phyloP scores from a whole-genome alignment of 192 early-diverging fungal genomes.

The Ambispora gerdemannii region DNA sequence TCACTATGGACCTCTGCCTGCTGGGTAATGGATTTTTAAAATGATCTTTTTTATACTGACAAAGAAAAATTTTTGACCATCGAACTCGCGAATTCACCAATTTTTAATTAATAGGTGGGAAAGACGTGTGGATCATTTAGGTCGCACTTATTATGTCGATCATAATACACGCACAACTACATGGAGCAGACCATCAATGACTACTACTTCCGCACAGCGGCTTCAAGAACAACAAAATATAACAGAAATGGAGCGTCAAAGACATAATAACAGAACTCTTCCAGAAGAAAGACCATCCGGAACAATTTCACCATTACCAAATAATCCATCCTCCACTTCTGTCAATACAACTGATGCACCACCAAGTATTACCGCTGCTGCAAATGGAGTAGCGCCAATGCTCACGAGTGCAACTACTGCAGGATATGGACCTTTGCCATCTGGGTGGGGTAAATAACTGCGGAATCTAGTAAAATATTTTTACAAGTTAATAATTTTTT shows the following conservation, averaged over 20 bases:
- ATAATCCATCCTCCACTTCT: conserved; percentile 24
- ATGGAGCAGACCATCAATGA: conserved; percentile 68
- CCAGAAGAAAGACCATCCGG: conserved; percentile 59
- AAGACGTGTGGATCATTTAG: conserved; percentile 87
- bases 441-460: conserved; percentile 60
- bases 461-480: not conserved
- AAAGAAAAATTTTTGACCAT: not conserved
- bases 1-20: conserved; percentile 51
- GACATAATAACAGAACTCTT: conserved; percentile 78
- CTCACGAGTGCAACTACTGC: conserved; percentile 56
- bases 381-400: conserved; percentile 39
- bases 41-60: not conserved
- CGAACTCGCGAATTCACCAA: not conserved
- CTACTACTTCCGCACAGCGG: conserved; percentile 34
- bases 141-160: conserved; percentile 96
- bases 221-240: conserved; percentile 49
- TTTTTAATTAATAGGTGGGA: conserved; percentile 75
- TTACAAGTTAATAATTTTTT: not conserved
- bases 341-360: conserved; percentile 32
- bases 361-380: conserved; percentile 27
- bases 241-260: conserved; percentile 71
- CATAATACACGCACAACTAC: conserved; percentile 96
- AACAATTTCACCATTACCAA: conserved; percentile 37
- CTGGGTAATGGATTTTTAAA: conserved; percentile 32
- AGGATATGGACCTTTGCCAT: conserved; percentile 73